These are phyloP conservation scores for Penicillium corylophilum DNA, from an alignment of 2,329 filamentous ascomycete species.

Conservation along the genomic window DNA sequence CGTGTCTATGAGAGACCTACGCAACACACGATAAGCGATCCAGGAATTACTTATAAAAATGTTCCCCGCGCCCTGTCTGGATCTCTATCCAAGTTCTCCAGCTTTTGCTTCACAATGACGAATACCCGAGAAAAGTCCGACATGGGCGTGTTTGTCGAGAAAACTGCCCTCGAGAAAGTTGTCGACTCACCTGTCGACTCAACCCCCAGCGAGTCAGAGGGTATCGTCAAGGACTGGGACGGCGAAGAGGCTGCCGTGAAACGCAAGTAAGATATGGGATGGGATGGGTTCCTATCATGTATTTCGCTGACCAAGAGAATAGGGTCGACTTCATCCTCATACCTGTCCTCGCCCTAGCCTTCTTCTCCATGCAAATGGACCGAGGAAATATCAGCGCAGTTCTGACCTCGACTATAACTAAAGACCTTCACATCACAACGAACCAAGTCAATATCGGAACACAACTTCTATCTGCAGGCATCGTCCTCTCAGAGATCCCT, in stretches of 20 bases:
- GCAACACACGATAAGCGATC: constrained; percentile 8
- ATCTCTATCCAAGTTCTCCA: neutral
- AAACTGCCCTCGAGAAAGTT: constrained; percentile 10
- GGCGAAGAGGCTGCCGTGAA: constrained; percentile 24
- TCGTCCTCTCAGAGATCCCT: constrained; percentile 51
- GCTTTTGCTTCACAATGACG: neutral
- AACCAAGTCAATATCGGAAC: constrained; percentile 58
- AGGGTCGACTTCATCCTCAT: constrained; percentile 33
- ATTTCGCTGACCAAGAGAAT: neutral
- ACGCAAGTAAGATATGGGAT: constrained; percentile 21
- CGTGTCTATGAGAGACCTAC: constrained; percentile 2
- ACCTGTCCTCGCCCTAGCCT: constrained; percentile 31
- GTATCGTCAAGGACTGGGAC: constrained; percentile 30
- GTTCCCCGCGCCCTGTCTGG: neutral
- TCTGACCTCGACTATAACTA: constrained; percentile 53
- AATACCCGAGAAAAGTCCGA: neutral
- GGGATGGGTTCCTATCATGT: neutral
- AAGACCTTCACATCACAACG: constrained; percentile 51
- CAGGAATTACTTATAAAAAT: neutral
- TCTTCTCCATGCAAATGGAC: constrained; percentile 33
- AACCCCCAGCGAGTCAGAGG: constrained; percentile 14
- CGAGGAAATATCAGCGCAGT: constrained; percentile 51
- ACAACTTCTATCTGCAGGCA: constrained; percentile 52
- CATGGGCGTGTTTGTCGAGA: constrained; percentile 4
- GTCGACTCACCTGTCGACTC: constrained; percentile 4